These are phyloP conservation scores for Entoloma clypeatum DNA, from an alignment of 1,284 basidiomycete species.

Conservation along the genomic window DNA sequence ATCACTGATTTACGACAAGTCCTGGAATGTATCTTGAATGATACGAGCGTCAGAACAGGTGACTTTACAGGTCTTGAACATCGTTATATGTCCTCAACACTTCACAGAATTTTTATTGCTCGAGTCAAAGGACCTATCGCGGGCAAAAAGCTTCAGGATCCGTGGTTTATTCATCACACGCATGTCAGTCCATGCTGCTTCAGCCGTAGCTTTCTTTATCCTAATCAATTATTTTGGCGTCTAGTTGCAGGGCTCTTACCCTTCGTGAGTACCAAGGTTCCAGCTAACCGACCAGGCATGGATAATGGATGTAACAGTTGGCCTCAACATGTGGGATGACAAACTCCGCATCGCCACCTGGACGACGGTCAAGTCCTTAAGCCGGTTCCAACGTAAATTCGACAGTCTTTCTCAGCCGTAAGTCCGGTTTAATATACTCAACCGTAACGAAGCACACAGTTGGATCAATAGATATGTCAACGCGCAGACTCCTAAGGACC, in stretches of 20 bases:
- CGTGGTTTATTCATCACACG: too few species aligned
- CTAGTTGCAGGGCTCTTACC: slow-evolving; percentile 36
- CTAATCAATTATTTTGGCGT: slow-evolving; percentile 6
- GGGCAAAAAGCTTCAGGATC: too few species aligned
- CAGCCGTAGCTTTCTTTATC: neutral
- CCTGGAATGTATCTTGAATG: slow-evolving; percentile 31
- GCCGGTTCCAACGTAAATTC: slow-evolving; percentile 18
- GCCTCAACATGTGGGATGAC: slow-evolving; percentile 34
- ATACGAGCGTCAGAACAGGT: slow-evolving; percentile 24
- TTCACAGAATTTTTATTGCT: slow-evolving; percentile 33
- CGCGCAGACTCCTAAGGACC: slow-evolving; percentile 31
- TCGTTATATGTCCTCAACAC: slow-evolving; percentile 4
- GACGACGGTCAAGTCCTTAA: slow-evolving; percentile 25
- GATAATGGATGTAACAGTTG: too few species aligned
- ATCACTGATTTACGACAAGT: slow-evolving; percentile 23
- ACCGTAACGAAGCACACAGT: too few species aligned
- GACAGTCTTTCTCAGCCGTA: slow-evolving; percentile 23
- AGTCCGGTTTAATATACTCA: slow-evolving; percentile 5
- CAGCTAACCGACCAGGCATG: neutral
- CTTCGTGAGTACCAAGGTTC: slow-evolving; percentile 29
- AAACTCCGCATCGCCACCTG: slow-evolving; percentile 26
- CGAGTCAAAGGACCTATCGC: too few species aligned
- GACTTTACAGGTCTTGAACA: neutral
- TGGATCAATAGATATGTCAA: slow-evolving; percentile 41
- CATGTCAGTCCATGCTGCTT: slow-evolving; percentile 39